These are phyloP conservation scores for Alternaria conjuncta DNA, from an alignment of 2,329 filamentous ascomycete species.

Conservation along the genomic window DNA sequence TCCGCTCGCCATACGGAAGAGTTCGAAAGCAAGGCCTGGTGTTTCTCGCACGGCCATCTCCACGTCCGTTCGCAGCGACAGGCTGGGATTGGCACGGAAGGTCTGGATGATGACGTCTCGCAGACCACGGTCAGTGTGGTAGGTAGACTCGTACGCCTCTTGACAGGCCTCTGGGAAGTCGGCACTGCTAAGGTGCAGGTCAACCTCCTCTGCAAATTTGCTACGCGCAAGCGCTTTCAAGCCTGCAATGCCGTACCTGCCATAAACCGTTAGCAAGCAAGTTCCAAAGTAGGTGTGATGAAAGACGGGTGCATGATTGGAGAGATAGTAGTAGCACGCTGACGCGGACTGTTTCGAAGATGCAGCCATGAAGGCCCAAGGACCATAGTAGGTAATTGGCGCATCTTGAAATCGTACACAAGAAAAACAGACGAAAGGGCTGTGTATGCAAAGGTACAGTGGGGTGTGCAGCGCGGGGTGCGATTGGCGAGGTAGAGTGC, in stretches of 20 bases:
- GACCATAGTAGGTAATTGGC: constrained; percentile 23
- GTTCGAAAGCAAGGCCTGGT: constrained; percentile 56
- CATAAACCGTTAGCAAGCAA: constrained; percentile 30
- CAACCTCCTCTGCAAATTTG: constrained; percentile 56
- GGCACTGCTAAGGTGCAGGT: constrained; percentile 52
- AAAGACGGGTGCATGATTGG: constrained; percentile 10
- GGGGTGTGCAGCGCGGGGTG: constrained; percentile 11
- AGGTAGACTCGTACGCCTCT: constrained; percentile 57
- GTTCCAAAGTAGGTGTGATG: constrained; percentile 11
- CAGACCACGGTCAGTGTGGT: constrained; percentile 58
- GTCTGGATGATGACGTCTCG: constrained; percentile 56
- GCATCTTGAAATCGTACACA: constrained; percentile 12
- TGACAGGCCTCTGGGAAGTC: constrained; percentile 57
- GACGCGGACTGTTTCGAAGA: constrained; percentile 27
- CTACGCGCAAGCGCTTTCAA: constrained; percentile 54
- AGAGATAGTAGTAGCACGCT: constrained; percentile 17
- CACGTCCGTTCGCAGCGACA: constrained; percentile 56
- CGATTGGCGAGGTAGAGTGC: constrained; percentile 33
- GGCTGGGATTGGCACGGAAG: constrained; percentile 54
- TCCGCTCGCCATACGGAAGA: constrained; percentile 57
- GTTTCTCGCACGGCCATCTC: constrained; percentile 53
- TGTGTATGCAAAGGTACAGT: constrained; percentile 11
- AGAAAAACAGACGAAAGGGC: constrained; percentile 10
- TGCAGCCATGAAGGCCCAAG: constrained; percentile 12
- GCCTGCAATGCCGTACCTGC: constrained; percentile 55